phyloP scores from a whole-genome alignment of 1,284 basidiomycete species.

The Trichosporon asahii region DNA sequence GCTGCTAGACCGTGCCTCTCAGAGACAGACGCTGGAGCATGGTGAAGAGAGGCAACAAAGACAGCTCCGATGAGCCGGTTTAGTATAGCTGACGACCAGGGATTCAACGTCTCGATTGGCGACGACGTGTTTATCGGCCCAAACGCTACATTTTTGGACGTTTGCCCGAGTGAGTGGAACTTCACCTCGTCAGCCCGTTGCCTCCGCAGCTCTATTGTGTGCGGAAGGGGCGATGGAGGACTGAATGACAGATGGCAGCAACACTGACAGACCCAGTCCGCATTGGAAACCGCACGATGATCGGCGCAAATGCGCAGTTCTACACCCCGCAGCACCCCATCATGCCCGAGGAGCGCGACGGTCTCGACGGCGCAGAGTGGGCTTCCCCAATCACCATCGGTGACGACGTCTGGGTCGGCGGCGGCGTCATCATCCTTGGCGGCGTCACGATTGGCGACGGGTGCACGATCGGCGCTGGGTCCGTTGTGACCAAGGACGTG shows the following conservation, averaged over 20 bases:
- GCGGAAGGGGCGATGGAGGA: too few relatives aligned
- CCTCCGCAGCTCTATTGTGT: too few relatives aligned
- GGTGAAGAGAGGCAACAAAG: too few relatives aligned
- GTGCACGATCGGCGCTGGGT: conserved; percentile 54
- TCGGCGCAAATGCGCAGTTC: conserved; percentile 50
- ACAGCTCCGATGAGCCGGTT: too few relatives aligned
- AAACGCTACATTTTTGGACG: conserved; percentile 45
- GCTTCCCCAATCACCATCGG: conserved; percentile 51
- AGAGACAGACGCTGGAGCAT: neutral
- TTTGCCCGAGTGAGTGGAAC: conserved; percentile 38
- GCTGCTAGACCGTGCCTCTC: too few relatives aligned
- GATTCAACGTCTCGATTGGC: conserved; percentile 48
- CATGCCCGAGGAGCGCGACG: conserved; percentile 49
- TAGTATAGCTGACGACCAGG: conserved; percentile 26
- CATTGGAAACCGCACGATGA: conserved; percentile 48
- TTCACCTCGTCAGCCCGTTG: too few relatives aligned
- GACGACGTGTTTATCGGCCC: conserved; percentile 46
- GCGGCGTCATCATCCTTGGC: conserved; percentile 52
- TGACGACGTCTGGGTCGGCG: conserved; percentile 54
- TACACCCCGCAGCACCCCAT: conserved; percentile 52
- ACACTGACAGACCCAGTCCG: conserved; percentile 32
- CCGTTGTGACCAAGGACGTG: conserved; percentile 55
- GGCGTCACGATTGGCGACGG: conserved; percentile 56
- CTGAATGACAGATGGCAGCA: too few relatives aligned
- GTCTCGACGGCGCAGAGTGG: conserved; percentile 45